phyloP scores from a whole-genome alignment of 805 yeast genomes.

The Starmerella vaccinii region DNA sequence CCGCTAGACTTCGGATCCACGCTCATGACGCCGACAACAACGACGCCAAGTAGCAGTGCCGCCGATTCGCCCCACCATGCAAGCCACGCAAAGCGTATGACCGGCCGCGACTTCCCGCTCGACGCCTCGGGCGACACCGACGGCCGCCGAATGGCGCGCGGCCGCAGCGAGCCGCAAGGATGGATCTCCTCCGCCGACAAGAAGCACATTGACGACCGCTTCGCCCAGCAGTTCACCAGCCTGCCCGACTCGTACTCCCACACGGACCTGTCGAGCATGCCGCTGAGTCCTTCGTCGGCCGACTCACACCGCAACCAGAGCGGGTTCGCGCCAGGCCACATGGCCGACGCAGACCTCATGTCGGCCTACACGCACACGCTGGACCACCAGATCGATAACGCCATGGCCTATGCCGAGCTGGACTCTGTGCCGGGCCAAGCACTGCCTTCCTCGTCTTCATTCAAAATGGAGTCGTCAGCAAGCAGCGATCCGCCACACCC shows the following conservation, averaged over 20 bases:
- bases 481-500: slow-evolving; percentile 6
- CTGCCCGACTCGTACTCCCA: slow-evolving; percentile 4
- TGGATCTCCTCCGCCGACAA: neutral
- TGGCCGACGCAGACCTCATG: slow-evolving; percentile 11
- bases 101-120: neutral
- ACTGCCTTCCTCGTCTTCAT: neutral
- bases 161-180: neutral
- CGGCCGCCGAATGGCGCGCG: neutral
- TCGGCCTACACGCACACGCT: slow-evolving; percentile 4
- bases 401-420: neutral
- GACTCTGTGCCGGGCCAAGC: neutral
- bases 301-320: slow-evolving; percentile 2
- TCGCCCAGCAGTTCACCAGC: slow-evolving; percentile 6
- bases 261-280: slow-evolving; percentile 10
- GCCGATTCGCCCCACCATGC: slow-evolving; percentile 4
- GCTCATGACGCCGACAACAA: slow-evolving; percentile 13
- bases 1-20: slow-evolving; percentile 16
- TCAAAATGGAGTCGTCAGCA: neutral
- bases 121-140: neutral
- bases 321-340: neutral
- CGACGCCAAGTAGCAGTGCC: slow-evolving; percentile 2
- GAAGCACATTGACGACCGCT: slow-evolving; percentile 7
- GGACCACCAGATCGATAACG: neutral
- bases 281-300: slow-evolving; percentile 16
- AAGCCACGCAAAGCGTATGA: neutral